Conservation (phyloP, 78 protist species). For the Creolimax fragrantissima region DNA sequence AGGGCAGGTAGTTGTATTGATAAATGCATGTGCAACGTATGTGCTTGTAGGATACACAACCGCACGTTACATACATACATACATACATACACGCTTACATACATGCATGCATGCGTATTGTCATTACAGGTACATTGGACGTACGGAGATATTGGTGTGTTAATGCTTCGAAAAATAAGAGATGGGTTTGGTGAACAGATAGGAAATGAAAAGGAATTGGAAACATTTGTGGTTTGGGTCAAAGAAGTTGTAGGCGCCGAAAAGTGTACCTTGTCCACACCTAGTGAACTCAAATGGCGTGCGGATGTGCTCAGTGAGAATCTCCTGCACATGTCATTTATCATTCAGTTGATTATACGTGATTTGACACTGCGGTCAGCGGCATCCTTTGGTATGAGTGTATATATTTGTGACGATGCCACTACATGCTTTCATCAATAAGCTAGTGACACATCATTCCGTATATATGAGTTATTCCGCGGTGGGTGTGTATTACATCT, state of each 20-base stretch:
- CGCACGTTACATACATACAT: neutral
- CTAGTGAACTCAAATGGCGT: neutral
- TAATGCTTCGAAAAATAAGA: neutral
- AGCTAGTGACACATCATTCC: too few relatives aligned
- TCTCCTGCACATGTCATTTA: neutral
- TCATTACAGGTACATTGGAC: neutral
- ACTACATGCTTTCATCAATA: too few relatives aligned
- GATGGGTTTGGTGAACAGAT: neutral
- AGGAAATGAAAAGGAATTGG: neutral
- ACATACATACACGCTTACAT: neutral
- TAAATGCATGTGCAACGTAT: too few relatives aligned
- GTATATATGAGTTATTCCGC: too few relatives aligned
- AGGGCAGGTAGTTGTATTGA: neutral
- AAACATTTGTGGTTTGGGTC: neutral
- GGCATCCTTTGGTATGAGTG: neutral
- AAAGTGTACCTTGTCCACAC: neutral
- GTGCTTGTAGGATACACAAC: too few relatives aligned
- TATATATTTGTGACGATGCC: too few relatives aligned
- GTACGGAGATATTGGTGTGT: neutral
- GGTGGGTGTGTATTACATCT: too few relatives aligned
- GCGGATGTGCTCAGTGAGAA: neutral
- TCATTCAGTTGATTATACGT: neutral
- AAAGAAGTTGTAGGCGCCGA: neutral
- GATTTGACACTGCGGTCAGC: slow-evolving; percentile 25
- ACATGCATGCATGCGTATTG: neutral